These are phyloP conservation scores for Cymodocea nodosa DNA, from an alignment of 116 monocot species.

Conservation along the genomic window DNA sequence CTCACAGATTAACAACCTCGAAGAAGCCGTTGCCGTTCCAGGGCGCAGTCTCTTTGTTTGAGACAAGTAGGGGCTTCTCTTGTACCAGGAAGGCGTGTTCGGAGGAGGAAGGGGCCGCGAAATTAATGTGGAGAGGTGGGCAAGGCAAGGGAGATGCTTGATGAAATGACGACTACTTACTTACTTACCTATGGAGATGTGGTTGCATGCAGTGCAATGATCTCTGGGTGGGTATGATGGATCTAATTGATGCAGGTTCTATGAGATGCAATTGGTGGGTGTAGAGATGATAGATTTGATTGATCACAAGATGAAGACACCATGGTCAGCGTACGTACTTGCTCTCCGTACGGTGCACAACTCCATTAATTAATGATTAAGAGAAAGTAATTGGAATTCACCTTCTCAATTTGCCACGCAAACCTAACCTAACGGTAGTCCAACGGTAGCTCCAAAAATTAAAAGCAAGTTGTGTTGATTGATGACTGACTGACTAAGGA, in stretches of 20 bases:
- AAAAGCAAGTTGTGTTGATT: too few species aligned
- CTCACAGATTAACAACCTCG: too few species aligned
- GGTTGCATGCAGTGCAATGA: constrained; percentile 78
- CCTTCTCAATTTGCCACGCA: too few species aligned
- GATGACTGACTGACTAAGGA: too few species aligned
- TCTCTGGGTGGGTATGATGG: constrained; percentile 60
- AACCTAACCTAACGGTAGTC: too few species aligned
- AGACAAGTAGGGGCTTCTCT: constrained; percentile 38
- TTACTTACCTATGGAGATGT: constrained; percentile 45
- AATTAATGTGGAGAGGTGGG: too few species aligned
- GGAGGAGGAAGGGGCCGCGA: too few species aligned
- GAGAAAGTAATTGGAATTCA: constrained; percentile 31
- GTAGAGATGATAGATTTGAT: constrained; percentile 54
- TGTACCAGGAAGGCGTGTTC: constrained; percentile 48
- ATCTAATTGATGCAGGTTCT: constrained; percentile 30
- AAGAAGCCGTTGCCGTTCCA: constrained; percentile 7
- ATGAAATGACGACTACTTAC: constrained; percentile 43
- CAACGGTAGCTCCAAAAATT: too few species aligned
- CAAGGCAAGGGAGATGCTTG: constrained; percentile 33
- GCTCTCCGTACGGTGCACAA: constrained; percentile 59
- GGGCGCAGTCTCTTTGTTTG: constrained; percentile 25
- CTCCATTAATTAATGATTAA: constrained; percentile 40
- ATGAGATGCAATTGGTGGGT: constrained; percentile 35
- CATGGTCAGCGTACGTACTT: constrained; percentile 65
- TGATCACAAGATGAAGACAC: constrained; percentile 75